Base-by-base conservation (phyloP, 768 basidiomycete species). In the button mushroom (Agaricus bisporus) region DNA sequence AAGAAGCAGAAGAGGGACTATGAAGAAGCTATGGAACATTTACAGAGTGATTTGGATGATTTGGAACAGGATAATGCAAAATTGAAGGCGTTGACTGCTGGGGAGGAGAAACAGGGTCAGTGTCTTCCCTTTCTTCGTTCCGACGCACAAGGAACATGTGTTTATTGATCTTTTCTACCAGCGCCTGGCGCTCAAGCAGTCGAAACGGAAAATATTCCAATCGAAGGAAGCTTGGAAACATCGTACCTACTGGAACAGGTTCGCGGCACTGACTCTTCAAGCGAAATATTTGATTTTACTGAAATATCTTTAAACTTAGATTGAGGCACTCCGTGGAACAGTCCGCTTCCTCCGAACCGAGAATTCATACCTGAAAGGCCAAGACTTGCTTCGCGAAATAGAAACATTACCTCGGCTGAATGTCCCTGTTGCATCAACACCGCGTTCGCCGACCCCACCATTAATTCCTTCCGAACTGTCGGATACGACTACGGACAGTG, bases 331-430 rank as follows among this genome's bases (percentile, higher is more conserved):
- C n/a, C 88, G 91, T 38, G 85, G 87, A 5, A 90, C 95, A 0
- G 83, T 98, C 26, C 83, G 91, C 17, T 98, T 89, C 81, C 75
- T 99, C n/a, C 84, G 95, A 20, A 84, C 79, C 35, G 95, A 98
- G 68, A 98, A 98, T 65, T 81, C 91, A 2, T 93, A 91, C 64
- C 84, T 98, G 70, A 94, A 89, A 64, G 91, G 93, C 2, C 90
- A 92, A 66, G 92, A 95, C 61, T 79, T 98, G 0, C 81, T 98
- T 55, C 78, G 79, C 48, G 89, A 92, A 60, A 84, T 98, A 51
- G 81, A 87, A 58, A 63, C 82, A 5, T 75, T 98, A 0, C 88
- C 88, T 15, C 73, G 73, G 0, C 79, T 91, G n/a, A 72, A 78
- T 4, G 73, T 73, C 46, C 75, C 76, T 10, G 56, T n/a, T 46